Evolutionary conservation across 2,329 filamentous ascomycete genomes (phyloP).

Genomic region (Torrubiella hemipterigena): DNA sequence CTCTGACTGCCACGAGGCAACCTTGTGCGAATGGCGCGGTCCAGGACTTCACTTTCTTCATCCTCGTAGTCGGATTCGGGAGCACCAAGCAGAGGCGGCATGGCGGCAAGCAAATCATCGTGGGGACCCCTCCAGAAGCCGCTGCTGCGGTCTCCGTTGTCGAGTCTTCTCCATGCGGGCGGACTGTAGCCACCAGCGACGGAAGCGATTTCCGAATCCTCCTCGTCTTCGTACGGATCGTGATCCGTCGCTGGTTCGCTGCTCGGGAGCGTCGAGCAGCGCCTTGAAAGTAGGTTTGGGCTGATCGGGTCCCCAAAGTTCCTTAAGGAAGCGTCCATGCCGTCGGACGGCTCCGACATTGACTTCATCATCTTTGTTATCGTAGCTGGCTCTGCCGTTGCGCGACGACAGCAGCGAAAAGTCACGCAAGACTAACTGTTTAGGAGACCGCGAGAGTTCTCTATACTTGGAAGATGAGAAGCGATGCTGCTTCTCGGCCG

Average conservation of each 20-base stretch:
- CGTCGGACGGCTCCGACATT: too few species aligned
- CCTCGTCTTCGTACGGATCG: constrained; percentile 23
- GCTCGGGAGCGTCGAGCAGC: constrained; percentile 19
- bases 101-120: constrained; percentile 39
- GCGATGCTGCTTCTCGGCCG: too few species aligned
- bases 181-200: constrained; percentile 43
- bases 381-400: neutral
- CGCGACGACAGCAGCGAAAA: constrained; percentile 1
- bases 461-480: too few species aligned
- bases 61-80: constrained; percentile 17
- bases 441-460: constrained; percentile 1
- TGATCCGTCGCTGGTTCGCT: constrained; percentile 21
- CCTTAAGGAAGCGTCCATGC: constrained; percentile 39
- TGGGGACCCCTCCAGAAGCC: constrained; percentile 44
- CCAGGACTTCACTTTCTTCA: constrained; percentile 31
- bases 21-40: constrained; percentile 40
- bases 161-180: constrained; percentile 48
- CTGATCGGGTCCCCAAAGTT: constrained; percentile 40
- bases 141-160: constrained; percentile 44
- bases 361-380: constrained; percentile 10
- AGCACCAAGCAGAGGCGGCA: constrained; percentile 18
- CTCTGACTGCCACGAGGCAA: constrained; percentile 43
- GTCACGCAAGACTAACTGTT: constrained; percentile 4
- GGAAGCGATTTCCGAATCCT: constrained; percentile 29
- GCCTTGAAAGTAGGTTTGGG: constrained; percentile 16